These are phyloP conservation scores for Phalaenopsis hybrid DNA, from an alignment of 116 monocot genomes.

Conservation along the genomic window DNA sequence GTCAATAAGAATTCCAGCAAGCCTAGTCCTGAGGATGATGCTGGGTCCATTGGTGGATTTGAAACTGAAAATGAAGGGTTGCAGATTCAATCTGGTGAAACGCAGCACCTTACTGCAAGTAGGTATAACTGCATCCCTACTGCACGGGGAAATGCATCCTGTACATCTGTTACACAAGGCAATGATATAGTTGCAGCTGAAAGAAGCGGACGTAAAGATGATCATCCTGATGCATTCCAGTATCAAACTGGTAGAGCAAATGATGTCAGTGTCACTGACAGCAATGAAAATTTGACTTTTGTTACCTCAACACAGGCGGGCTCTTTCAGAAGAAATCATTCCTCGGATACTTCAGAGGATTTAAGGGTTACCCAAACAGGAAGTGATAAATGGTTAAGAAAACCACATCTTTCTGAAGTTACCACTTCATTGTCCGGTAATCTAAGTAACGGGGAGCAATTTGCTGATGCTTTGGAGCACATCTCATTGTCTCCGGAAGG, in stretches of 20 bases:
- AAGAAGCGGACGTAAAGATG: slow-evolving; percentile 14
- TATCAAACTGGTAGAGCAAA: slow-evolving; percentile 24
- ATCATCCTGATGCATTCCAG: slow-evolving; percentile 20
- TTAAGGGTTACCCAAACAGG: slow-evolving; percentile 32
- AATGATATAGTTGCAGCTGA: slow-evolving; percentile 35
- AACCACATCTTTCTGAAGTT: slow-evolving; percentile 20
- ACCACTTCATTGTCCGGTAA: slow-evolving; percentile 20
- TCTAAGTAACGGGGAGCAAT: slow-evolving; percentile 31
- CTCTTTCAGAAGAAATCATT: slow-evolving; percentile 40
- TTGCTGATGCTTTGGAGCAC: slow-evolving; percentile 20
- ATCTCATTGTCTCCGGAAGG: slow-evolving; percentile 13
- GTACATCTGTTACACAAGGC: slow-evolving; percentile 16
- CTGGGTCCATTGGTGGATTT: slow-evolving; percentile 27
- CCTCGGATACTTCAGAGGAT: slow-evolving; percentile 23
- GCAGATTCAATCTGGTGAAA: slow-evolving; percentile 34
- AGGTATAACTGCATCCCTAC: slow-evolving; percentile 20
- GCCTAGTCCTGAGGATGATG: slow-evolving; percentile 29
- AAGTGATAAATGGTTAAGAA: slow-evolving; percentile 62
- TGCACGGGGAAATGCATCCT: slow-evolving; percentile 13
- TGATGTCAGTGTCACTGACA: slow-evolving; percentile 21
- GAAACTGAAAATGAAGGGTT: slow-evolving; percentile 18
- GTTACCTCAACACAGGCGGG: slow-evolving; percentile 24
- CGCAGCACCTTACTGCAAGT: slow-evolving; percentile 1
- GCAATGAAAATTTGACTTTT: slow-evolving; percentile 21
- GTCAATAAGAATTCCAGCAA: slow-evolving; percentile 24